A percentile compares a stretch with the other conserved stretches of the same genome.
Evolutionary conservation across 1,139 yeast species (phyloP).

Genomic region (Geotrichum reessii): DNA sequence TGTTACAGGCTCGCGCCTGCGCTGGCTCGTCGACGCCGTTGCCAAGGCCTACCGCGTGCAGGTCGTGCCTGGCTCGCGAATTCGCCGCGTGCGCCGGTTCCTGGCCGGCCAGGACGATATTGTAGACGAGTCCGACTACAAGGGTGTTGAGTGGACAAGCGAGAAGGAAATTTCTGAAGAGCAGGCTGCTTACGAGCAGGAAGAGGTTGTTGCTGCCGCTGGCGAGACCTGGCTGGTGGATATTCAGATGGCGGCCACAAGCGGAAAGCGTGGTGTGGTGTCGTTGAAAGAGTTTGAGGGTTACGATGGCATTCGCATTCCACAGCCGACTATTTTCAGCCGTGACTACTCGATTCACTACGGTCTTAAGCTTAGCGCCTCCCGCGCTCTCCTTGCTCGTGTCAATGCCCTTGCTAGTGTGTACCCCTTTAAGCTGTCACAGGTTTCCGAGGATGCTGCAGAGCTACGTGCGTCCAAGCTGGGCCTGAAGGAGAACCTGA

Average conservation of each 20-base stretch:
- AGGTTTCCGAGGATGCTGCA: constrained; percentile 26
- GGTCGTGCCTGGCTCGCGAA: constrained; percentile 87
- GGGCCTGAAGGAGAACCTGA: constrained; percentile 75
- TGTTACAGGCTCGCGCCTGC: constrained; percentile 63
- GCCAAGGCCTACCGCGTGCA: constrained; percentile 76
- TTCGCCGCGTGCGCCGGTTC: constrained; percentile 85
- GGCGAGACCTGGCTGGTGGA: constrained; percentile 90
- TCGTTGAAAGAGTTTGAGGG: constrained; percentile 30
- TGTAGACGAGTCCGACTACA: constrained; percentile 85
- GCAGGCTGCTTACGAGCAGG: constrained; percentile 20
- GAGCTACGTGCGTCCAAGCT: constrained; percentile 49
- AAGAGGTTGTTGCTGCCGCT: constrained; percentile 34
- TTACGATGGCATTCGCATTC: constrained; percentile 27
- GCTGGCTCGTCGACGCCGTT: constrained; percentile 71
- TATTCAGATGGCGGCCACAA: constrained; percentile 68
- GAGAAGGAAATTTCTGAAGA: constrained; percentile 53
- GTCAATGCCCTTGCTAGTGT: constrained; percentile 75
- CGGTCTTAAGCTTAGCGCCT: constrained; percentile 66
- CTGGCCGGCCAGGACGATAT: constrained; percentile 92
- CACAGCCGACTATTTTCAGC: constrained; percentile 61
- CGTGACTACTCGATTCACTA: constrained; percentile 82
- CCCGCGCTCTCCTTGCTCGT: constrained; percentile 64
- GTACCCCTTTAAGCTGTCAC: constrained; percentile 74
- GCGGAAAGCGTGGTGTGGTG: constrained; percentile 31
- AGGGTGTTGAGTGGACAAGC: constrained; percentile 90